phyloP scores from a whole-genome alignment of 257 asterid species.

The Leonotis leonurus region DNA sequence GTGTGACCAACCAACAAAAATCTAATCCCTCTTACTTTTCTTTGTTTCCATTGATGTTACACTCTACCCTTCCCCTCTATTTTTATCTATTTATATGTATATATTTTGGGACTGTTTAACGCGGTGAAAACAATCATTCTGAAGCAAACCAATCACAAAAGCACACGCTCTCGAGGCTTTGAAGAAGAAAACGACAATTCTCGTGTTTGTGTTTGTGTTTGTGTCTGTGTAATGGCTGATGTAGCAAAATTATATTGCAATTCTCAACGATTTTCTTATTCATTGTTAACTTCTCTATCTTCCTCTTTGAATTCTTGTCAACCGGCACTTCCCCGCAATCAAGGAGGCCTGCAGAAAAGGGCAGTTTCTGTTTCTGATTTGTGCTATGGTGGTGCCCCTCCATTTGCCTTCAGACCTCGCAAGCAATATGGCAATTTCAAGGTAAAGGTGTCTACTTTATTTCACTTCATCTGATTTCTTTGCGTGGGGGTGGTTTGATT shows the following conservation, averaged over 20 bases:
- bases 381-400: slow-evolving; percentile 30
- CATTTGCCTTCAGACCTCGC: slow-evolving; percentile 33
- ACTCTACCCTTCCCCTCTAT: background rate
- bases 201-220: background rate
- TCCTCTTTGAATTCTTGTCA: slow-evolving; percentile 39
- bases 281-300: slow-evolving; percentile 41
- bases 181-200: background rate
- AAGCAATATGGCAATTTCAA: slow-evolving; percentile 41
- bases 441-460: slow-evolving; percentile 41
- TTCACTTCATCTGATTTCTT: background rate
- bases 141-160: background rate
- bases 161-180: background rate
- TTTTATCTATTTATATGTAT: background rate
- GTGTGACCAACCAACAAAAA: slow-evolving; percentile 13
- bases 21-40: slow-evolving; percentile 18
- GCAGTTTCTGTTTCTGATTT: slow-evolving; percentile 33
- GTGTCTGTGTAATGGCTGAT: slow-evolving; percentile 52
- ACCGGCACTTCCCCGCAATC: slow-evolving; percentile 31
- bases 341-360: slow-evolving; percentile 30
- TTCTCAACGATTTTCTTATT: slow-evolving; percentile 44
- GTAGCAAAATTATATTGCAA: slow-evolving; percentile 36
- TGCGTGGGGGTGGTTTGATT: background rate
- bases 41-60: slow-evolving; percentile 10
- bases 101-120: slow-evolving; percentile 3
- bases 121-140: background rate